Evolutionary conservation across 2,329 filamentous ascomycete species (phyloP).

Genomic region (Pseudocercospora macadamiae): DNA sequence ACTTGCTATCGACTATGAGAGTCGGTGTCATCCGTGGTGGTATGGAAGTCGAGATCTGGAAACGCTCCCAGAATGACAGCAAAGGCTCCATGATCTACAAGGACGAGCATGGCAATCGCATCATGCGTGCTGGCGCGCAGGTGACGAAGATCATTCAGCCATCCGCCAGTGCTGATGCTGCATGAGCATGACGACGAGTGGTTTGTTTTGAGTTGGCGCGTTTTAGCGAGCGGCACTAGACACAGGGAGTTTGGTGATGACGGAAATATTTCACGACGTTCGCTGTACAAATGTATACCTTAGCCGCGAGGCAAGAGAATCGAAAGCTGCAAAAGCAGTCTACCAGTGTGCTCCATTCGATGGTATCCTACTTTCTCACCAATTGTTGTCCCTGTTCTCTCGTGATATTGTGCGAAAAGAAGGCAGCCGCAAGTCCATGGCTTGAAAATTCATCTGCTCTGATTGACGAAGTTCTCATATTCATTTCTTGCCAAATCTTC

Average conservation of each 20-base stretch:
- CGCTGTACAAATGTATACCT: slow-evolving; percentile 2
- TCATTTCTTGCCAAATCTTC: too few species aligned
- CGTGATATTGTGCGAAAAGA: too few species aligned
- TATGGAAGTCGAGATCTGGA: slow-evolving; percentile 91
- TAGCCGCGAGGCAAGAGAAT: slow-evolving; percentile 2
- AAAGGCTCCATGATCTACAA: slow-evolving; percentile 80
- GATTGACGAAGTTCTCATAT: too few species aligned
- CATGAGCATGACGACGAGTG: slow-evolving; percentile 50
- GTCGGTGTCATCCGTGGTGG: slow-evolving; percentile 84
- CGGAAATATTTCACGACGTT: slow-evolving; percentile 4
- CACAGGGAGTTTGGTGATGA: slow-evolving; percentile 7
- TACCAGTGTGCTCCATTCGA: neutral
- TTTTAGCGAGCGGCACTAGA: slow-evolving; percentile 24
- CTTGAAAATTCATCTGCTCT: too few species aligned
- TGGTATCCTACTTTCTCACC: neutral
- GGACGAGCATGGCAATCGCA: slow-evolving; percentile 77
- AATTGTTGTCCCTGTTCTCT: too few species aligned
- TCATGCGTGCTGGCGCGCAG: slow-evolving; percentile 83
- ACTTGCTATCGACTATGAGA: slow-evolving; percentile 84
- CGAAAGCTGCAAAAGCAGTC: neutral
- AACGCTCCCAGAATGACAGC: slow-evolving; percentile 80
- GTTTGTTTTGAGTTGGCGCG: slow-evolving; percentile 21
- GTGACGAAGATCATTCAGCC: slow-evolving; percentile 81
- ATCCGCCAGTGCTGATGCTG: slow-evolving; percentile 80
- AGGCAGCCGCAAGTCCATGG: too few species aligned